Percentiles rank a stretch among this genome's conserved stretches.
Evolutionary conservation across 2,329 filamentous ascomycete species (phyloP).

Genomic region (Pestalotiopsis fici): DNA sequence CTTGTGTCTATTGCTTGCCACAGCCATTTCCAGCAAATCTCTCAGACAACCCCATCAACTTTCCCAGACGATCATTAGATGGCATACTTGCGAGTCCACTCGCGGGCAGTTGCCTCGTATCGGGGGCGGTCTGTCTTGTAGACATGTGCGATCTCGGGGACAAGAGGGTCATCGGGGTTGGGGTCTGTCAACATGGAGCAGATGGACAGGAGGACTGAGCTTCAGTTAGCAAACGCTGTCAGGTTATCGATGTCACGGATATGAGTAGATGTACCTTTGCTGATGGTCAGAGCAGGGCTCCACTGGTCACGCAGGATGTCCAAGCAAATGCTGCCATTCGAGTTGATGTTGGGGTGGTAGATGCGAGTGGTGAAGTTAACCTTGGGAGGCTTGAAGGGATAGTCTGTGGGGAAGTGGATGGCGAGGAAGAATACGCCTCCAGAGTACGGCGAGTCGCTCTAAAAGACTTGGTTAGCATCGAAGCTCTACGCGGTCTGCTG

Average conservation of each 20-base stretch:
- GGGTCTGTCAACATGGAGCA: slow-evolving; percentile 99
- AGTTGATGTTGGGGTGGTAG: slow-evolving; percentile 99
- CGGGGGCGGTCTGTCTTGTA: slow-evolving; percentile 98
- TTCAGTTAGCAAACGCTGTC: slow-evolving; percentile 9
- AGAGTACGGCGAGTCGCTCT: slow-evolving; percentile 96
- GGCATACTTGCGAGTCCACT: slow-evolving; percentile 99
- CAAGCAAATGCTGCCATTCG: slow-evolving; percentile 97
- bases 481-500: not conserved
- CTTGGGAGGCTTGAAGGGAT: slow-evolving; percentile 99
- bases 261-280: slow-evolving; percentile 71
- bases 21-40: not conserved
- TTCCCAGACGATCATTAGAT: slow-evolving; percentile 56
- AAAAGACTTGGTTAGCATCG: slow-evolving; percentile 28
- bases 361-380: slow-evolving; percentile 99
- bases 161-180: slow-evolving; percentile 97
- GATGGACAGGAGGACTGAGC: slow-evolving; percentile 88
- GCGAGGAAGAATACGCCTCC: slow-evolving; percentile 98
- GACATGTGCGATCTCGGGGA: slow-evolving; percentile 98
- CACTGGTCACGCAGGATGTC: slow-evolving; percentile 99
- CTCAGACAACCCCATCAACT: not conserved
- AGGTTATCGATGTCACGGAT: not conserved
- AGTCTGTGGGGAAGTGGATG: slow-evolving; percentile 99
- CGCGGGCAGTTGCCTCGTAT: slow-evolving; percentile 94
- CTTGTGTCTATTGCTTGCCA: not conserved
- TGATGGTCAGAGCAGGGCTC: slow-evolving; percentile 97